Conservation (phyloP, 129 eudicot species). For the Tagetes patula region DNA sequence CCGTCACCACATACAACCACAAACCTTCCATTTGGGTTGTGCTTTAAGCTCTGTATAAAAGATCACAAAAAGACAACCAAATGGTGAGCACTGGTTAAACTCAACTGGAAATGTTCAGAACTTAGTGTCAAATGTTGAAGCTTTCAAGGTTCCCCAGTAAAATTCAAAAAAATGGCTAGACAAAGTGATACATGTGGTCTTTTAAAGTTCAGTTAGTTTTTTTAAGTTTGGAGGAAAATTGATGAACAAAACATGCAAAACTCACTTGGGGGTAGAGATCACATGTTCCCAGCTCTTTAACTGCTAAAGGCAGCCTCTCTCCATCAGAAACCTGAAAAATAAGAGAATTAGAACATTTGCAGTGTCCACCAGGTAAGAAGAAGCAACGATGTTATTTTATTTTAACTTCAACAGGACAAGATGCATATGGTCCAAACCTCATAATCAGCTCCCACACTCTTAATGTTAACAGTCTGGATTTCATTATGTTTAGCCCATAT, state of each 20-base stretch:
- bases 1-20: slow-evolving; percentile 99
- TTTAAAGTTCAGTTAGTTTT: not conserved
- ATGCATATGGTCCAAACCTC: slow-evolving; percentile 54
- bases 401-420: slow-evolving; percentile 16
- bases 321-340: slow-evolving; percentile 83
- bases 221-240: slow-evolving; percentile 1
- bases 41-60: slow-evolving; percentile 76
- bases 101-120: slow-evolving; percentile 1
- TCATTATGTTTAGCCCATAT: slow-evolving; percentile 98
- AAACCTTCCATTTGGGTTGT: slow-evolving; percentile 97
- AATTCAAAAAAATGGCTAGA: slow-evolving; percentile 3
- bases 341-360: slow-evolving; percentile 9
- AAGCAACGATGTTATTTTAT: not conserved
- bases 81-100: not conserved
- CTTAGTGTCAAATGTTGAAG: not conserved
- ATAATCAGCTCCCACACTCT: slow-evolving; percentile 82
- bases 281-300: slow-evolving; percentile 92
- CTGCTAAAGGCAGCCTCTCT: slow-evolving; percentile 91
- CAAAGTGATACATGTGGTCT: slow-evolving; percentile 16
- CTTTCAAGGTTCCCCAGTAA: slow-evolving; percentile 5
- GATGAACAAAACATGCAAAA: slow-evolving; percentile 17
- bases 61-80: slow-evolving; percentile 9
- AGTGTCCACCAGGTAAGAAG: slow-evolving; percentile 12
- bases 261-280: slow-evolving; percentile 94
- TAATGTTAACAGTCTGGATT: slow-evolving; percentile 84